Conservation (phyloP, 805 yeast species). For the Lachancea nothofagi region DNA sequence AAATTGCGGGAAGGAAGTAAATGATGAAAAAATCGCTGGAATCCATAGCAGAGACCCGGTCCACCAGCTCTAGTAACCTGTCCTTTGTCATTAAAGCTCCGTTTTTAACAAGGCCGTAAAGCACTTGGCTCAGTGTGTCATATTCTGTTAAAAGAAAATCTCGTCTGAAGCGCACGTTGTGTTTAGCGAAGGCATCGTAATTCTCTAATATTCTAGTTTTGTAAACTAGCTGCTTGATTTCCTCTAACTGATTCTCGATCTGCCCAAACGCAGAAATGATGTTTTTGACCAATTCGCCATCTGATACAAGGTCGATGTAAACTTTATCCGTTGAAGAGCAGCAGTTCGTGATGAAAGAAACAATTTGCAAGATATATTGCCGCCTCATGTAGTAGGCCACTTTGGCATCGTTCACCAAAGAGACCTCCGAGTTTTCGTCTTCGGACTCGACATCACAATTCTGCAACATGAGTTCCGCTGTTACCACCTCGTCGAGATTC, state of each 20-base stretch:
- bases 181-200: conserved; percentile 40
- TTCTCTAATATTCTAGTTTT: conserved; percentile 51
- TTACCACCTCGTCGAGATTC: conserved; percentile 67
- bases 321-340: conserved; percentile 14
- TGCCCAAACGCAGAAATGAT: conserved; percentile 50
- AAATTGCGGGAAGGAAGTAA: conserved; percentile 59
- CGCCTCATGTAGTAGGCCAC: conserved; percentile 64
- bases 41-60: conserved; percentile 43
- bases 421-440: conserved; percentile 20
- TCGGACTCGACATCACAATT: conserved; percentile 24
- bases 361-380: conserved; percentile 66
- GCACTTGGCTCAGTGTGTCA: conserved; percentile 62
- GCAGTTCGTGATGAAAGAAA: conserved; percentile 37
- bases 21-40: conserved; percentile 60
- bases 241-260: conserved; percentile 52
- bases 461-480: conserved; percentile 61
- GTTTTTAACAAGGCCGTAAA: conserved; percentile 45
- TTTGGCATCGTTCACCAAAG: conserved; percentile 55
- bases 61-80: conserved; percentile 36
- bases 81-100: conserved; percentile 33
- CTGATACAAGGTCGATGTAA: conserved; percentile 14
- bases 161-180: conserved; percentile 52
- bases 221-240: conserved; percentile 47
- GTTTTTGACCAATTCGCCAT: conserved; percentile 34
- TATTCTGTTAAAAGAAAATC: conserved; percentile 61